phyloP scores from a whole-genome alignment of 2,329 filamentous ascomycete genomes.

The Xylariaceae sp. region DNA sequence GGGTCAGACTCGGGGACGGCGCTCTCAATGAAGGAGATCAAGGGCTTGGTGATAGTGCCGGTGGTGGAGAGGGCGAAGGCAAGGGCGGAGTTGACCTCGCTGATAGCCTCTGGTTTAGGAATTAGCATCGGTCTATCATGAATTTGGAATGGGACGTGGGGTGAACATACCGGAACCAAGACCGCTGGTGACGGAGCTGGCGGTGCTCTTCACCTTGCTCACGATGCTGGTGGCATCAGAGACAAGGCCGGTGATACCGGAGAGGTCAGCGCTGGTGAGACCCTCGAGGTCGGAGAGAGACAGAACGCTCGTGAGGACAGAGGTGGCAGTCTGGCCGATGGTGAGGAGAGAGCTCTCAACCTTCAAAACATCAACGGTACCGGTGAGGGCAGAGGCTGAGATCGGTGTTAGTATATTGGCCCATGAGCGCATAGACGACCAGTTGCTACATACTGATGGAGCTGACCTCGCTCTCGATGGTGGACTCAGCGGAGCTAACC shows the following conservation, averaged over 20 bases:
- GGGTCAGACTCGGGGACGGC: slow-evolving; percentile 17
- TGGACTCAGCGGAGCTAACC: slow-evolving; percentile 17
- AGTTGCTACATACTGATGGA: slow-evolving; percentile 19
- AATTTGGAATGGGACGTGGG: neutral
- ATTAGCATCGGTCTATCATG: slow-evolving; percentile 12
- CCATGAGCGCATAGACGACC: too few relatives aligned
- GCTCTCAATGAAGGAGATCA: slow-evolving; percentile 21
- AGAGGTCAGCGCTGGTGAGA: neutral
- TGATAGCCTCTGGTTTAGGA: slow-evolving; percentile 19
- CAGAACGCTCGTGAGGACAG: neutral
- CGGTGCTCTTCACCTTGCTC: slow-evolving; percentile 16
- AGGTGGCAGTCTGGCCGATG: too few relatives aligned
- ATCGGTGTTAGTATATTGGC: too few relatives aligned
- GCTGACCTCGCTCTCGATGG: slow-evolving; percentile 19
- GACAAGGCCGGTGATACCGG: slow-evolving; percentile 8
- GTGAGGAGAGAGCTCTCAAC: too few relatives aligned
- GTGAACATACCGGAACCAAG: slow-evolving; percentile 20
- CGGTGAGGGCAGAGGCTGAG: too few relatives aligned
- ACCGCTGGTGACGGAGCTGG: slow-evolving; percentile 18
- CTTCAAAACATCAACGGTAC: too few relatives aligned
- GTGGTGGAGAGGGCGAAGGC: slow-evolving; percentile 22
- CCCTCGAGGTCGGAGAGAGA: neutral
- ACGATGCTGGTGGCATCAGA: slow-evolving; percentile 20
- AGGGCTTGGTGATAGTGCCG: slow-evolving; percentile 21
- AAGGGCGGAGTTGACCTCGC: slow-evolving; percentile 26